Evolutionary conservation across 1,284 basidiomycete genomes (phyloP).

Genomic region (Neotropicomus parvogracilis): DNA sequence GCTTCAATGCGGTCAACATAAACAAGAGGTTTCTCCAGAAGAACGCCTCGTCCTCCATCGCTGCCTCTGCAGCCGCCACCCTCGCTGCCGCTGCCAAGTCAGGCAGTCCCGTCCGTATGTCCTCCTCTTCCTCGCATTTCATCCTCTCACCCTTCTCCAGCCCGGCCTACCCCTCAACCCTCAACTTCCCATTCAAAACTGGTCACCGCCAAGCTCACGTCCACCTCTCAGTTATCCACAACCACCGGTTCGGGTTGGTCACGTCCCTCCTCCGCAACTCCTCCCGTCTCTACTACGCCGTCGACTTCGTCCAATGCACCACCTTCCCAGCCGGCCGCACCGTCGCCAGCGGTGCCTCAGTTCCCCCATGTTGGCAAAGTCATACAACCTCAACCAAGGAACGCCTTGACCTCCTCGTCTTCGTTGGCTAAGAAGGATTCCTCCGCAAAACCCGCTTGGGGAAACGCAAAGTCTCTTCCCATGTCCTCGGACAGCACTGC

Average conservation of each 20-base stretch:
- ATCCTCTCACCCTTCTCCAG: slow-evolving; percentile 33
- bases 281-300: slow-evolving; percentile 44
- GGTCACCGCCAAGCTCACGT: slow-evolving; percentile 82
- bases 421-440: slow-evolving; percentile 43
- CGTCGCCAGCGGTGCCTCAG: slow-evolving; percentile 42
- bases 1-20: slow-evolving; percentile 84
- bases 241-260: slow-evolving; percentile 70
- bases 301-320: slow-evolving; percentile 40
- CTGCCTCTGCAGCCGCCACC: slow-evolving; percentile 38
- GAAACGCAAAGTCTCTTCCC: slow-evolving; percentile 45
- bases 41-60: slow-evolving; percentile 43
- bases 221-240: slow-evolving; percentile 50
- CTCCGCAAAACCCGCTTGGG: slow-evolving; percentile 58
- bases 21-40: slow-evolving; percentile 94
- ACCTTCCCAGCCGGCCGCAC: slow-evolving; percentile 29
- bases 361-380: slow-evolving; percentile 58
- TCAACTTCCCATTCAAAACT: slow-evolving; percentile 68
- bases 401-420: slow-evolving; percentile 34
- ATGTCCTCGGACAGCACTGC: slow-evolving; percentile 39
- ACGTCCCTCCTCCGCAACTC: slow-evolving; percentile 66
- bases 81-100: slow-evolving; percentile 45
- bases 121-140: background rate
- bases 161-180: slow-evolving; percentile 53
- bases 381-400: slow-evolving; percentile 64
- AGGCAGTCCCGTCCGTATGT: slow-evolving; percentile 51